Evolutionary conservation across 2,329 filamentous ascomycete genomes (phyloP).

Genomic region (Colletotrichum abscissum): DNA sequence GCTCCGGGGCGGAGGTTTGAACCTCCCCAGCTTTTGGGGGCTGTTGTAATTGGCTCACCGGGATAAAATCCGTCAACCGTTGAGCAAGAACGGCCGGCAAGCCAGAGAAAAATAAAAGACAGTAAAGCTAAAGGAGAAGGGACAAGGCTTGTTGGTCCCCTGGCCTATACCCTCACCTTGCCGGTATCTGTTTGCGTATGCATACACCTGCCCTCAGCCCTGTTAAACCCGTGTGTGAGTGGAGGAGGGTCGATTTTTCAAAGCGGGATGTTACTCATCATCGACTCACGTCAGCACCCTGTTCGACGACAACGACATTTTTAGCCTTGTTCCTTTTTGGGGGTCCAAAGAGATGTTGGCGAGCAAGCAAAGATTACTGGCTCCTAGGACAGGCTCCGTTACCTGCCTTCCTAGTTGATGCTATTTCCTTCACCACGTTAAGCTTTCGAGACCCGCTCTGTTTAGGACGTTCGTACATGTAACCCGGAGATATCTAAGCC

Average conservation of each 20-base stretch:
- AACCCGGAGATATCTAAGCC: not conserved
- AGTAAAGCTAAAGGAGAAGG: not conserved
- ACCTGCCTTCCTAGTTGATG: not conserved
- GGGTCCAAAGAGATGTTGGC: not conserved
- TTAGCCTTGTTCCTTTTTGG: not conserved
- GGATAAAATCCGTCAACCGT: not conserved
- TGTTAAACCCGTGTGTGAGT: not conserved
- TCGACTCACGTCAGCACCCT: slow-evolving; percentile 9
- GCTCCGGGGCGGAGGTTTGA: not conserved
- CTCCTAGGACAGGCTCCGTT: not conserved
- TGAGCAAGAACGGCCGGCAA: not conserved
- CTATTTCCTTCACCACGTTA: not conserved
- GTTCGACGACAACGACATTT: slow-evolving; percentile 3
- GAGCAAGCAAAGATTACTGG: not conserved
- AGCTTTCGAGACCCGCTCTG: not conserved
- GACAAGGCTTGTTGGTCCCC: not conserved
- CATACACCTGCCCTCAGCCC: not conserved
- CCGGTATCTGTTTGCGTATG: not conserved
- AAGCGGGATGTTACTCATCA: slow-evolving; percentile 1
- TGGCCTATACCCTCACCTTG: not conserved
- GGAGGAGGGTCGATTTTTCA: not conserved
- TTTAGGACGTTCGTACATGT: not conserved
- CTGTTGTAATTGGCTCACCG: not conserved
- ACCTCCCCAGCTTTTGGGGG: not conserved
- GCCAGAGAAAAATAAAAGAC: not conserved